A percentile compares a stretch with the other conserved stretches of the same genome.
Evolutionary conservation across 768 basidiomycete genomes (phyloP).

Genomic region (Mycena haematopus): DNA sequence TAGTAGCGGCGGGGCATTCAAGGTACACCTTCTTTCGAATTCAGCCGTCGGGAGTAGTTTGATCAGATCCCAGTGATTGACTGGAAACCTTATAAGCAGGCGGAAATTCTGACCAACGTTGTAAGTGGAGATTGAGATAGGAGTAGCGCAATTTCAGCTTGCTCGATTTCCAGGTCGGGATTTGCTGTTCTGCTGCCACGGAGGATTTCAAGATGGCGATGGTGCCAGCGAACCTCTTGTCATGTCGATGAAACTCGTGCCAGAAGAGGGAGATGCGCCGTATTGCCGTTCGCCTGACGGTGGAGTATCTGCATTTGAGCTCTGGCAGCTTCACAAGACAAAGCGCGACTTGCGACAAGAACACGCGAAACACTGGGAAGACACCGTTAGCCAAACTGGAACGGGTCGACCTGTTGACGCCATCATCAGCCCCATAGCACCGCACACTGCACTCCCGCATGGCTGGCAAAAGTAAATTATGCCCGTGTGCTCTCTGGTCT

Average conservation of each 20-base stretch:
- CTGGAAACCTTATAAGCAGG: constrained; percentile 66
- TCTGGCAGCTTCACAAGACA: constrained; percentile 71
- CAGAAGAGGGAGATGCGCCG: constrained; percentile 50
- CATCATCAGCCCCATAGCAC: constrained; percentile 68
- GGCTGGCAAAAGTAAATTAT: constrained; percentile 56
- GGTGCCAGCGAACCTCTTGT: constrained; percentile 60
- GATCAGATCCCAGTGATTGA: constrained; percentile 58
- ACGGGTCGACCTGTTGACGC: constrained; percentile 81
- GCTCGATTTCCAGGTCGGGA: constrained; percentile 37
- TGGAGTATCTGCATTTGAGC: constrained; percentile 56
- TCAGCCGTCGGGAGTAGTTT: not conserved
- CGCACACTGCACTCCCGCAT: constrained; percentile 68
- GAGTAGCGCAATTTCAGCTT: not conserved
- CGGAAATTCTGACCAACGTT: constrained; percentile 47
- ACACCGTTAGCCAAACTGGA: constrained; percentile 54
- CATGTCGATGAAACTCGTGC: constrained; percentile 47
- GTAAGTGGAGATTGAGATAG: constrained; percentile 40
- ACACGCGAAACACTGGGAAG: constrained; percentile 70
- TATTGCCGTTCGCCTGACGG: constrained; percentile 57
- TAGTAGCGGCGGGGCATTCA: constrained; percentile 68
- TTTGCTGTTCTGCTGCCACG: constrained; percentile 54
- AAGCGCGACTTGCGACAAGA: constrained; percentile 56
- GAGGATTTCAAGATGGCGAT: constrained; percentile 54
- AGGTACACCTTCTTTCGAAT: constrained; percentile 45
- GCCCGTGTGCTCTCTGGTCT: not conserved